phyloP scores from a whole-genome alignment of 306 rosid genomes.

The Cucurbita argyrosperma region DNA sequence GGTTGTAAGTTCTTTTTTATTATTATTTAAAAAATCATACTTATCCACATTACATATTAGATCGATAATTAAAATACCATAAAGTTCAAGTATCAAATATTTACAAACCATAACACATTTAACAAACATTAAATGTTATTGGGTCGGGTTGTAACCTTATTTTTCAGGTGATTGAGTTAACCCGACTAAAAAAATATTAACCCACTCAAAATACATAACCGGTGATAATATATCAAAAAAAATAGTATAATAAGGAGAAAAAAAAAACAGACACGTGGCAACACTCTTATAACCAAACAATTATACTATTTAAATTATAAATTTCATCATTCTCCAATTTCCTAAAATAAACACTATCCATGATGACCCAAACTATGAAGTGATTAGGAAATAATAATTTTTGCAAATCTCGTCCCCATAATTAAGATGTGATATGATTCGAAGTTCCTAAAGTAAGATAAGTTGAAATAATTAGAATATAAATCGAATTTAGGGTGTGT shows the following conservation, averaged over 20 bases:
- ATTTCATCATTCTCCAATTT: not conserved
- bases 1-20: too few species aligned
- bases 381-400: not conserved
- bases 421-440: conserved; percentile 3
- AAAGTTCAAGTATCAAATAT: too few species aligned
- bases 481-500: not conserved
- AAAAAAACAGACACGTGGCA: not conserved
- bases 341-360: not conserved
- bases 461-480: not conserved
- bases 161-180: too few species aligned
- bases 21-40: too few species aligned
- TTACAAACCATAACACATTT: too few species aligned
- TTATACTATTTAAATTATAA: not conserved
- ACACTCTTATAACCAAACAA: not conserved
- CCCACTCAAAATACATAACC: not conserved
- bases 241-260: not conserved
- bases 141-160: too few species aligned
- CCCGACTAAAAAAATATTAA: too few species aligned
- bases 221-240: not conserved
- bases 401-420: not conserved
- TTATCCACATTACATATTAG: too few species aligned
- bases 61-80: too few species aligned
- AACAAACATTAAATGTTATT: too few species aligned
- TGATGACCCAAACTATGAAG: not conserved
- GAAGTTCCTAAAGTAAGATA: not conserved